These are phyloP conservation scores for Cylindrodendrum hubeiense DNA, from an alignment of 2,329 filamentous ascomycete genomes.

Conservation along the genomic window DNA sequence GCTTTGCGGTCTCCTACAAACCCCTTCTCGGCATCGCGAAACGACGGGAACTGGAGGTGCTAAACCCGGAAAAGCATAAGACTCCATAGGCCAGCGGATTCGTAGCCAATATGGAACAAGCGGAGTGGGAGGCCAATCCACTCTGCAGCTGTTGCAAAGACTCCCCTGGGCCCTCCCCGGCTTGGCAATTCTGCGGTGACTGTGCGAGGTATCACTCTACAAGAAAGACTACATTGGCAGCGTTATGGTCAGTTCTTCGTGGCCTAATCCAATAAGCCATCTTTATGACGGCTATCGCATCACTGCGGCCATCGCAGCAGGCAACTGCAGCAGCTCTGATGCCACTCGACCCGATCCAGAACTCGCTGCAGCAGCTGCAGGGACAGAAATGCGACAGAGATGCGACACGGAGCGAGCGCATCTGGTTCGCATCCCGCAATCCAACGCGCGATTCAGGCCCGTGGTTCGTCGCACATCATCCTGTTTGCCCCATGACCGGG, in stretches of 20 bases:
- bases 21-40: conserved; percentile 34
- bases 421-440: conserved; percentile 16
- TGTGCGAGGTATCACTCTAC: too few relatives aligned
- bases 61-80: too few relatives aligned
- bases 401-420: conserved; percentile 5
- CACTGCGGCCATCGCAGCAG: not conserved
- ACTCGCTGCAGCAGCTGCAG: not conserved
- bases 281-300: not conserved
- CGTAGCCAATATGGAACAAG: too few relatives aligned
- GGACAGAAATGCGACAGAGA: not conserved
- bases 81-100: too few relatives aligned
- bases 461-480: conserved; percentile 8
- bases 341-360: not conserved
- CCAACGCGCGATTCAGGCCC: not conserved
- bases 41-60: conserved; percentile 30
- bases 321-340: not conserved
- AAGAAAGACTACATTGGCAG: too few relatives aligned
- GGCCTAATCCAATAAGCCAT: not conserved
- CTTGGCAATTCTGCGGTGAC: too few relatives aligned
- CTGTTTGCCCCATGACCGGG: conserved; percentile 2
- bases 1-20: conserved; percentile 40
- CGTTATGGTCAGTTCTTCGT: not conserved
- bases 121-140: too few relatives aligned
- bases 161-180: too few relatives aligned
- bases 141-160: too few relatives aligned